A percentile compares a stretch with the other conserved stretches of the same genome.
These are phyloP conservation scores for Nakazawaea molendinolei DNA, from an alignment of 805 yeast genomes.

Conservation along the genomic window DNA sequence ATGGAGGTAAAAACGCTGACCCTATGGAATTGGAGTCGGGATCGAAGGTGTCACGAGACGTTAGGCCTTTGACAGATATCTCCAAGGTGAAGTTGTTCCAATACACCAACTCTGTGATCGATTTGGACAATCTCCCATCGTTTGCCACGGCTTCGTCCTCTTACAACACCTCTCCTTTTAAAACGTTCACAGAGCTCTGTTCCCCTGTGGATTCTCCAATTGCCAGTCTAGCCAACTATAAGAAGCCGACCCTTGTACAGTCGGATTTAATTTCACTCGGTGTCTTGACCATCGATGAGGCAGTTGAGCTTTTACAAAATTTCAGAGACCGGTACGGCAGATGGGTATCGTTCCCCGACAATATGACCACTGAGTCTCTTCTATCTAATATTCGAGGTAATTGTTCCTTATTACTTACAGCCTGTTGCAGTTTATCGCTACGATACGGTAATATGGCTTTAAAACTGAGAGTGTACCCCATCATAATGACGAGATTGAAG, in stretches of 20 bases:
- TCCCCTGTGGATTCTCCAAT: slow-evolving; percentile 30
- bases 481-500: slow-evolving; percentile 39
- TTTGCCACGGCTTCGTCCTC: slow-evolving; percentile 32
- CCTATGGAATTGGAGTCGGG: slow-evolving; percentile 5
- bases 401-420: slow-evolving; percentile 60
- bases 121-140: slow-evolving; percentile 15
- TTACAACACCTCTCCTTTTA: slow-evolving; percentile 36
- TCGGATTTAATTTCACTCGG: slow-evolving; percentile 47
- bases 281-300: slow-evolving; percentile 41
- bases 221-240: slow-evolving; percentile 20
- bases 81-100: slow-evolving; percentile 8
- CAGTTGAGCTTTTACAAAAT: slow-evolving; percentile 41
- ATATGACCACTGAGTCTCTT: slow-evolving; percentile 39
- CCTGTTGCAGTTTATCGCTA: slow-evolving; percentile 57
- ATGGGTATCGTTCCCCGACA: slow-evolving; percentile 69
- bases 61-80: slow-evolving; percentile 13
- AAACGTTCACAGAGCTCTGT: slow-evolving; percentile 29
- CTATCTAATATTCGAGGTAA: slow-evolving; percentile 39
- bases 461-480: slow-evolving; percentile 34
- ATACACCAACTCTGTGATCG: slow-evolving; percentile 17
- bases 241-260: slow-evolving; percentile 11
- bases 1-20: slow-evolving; percentile 5
- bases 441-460: slow-evolving; percentile 37
- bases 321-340: slow-evolving; percentile 67
- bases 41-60: slow-evolving; percentile 6